These are phyloP conservation scores for Litsea cubeba DNA, from an alignment of 164 flowering plant species.

Conservation along the genomic window DNA sequence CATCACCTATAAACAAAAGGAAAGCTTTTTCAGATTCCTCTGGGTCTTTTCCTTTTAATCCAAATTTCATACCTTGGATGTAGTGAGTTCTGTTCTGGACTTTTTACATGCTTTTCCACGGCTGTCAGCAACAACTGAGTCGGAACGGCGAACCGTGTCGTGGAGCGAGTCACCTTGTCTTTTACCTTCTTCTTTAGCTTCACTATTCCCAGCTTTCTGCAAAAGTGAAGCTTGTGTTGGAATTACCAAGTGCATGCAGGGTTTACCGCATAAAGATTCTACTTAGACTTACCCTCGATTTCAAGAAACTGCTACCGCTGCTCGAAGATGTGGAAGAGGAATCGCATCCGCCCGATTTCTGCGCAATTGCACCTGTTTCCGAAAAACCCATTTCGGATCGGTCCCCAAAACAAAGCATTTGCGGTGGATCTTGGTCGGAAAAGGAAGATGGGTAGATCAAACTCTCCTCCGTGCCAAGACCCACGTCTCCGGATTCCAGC, in stretches of 20 bases:
- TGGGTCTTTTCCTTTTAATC: not conserved
- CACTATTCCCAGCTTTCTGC: conserved; percentile 14
- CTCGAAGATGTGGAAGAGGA: conserved; percentile 46
- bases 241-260: not conserved
- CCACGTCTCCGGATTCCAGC: conserved; percentile 30
- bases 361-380: conserved; percentile 9
- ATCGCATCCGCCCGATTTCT: conserved; percentile 40
- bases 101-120: conserved; percentile 28
- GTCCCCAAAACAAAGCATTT: conserved; percentile 60
- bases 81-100: conserved; percentile 28
- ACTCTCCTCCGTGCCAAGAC: conserved; percentile 18
- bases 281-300: conserved; percentile 26
- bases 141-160: conserved; percentile 2
- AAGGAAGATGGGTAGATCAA: conserved; percentile 21
- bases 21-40: not conserved
- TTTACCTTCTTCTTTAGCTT: conserved; percentile 22
- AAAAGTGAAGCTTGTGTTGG: not conserved
- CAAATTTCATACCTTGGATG: conserved; percentile 34
- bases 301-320: conserved; percentile 21
- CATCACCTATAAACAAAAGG: not conserved
- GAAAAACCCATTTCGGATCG: conserved; percentile 11
- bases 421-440: conserved; percentile 26
- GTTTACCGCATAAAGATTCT: not conserved
- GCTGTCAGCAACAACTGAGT: conserved; percentile 2
- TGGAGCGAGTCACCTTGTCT: conserved; percentile 27